Percentiles rank a stretch among this genome's conserved stretches.
phyloP scores from a whole-genome alignment of 176 grass and related monocot genomes.

The Ensete ventricosum region DNA sequence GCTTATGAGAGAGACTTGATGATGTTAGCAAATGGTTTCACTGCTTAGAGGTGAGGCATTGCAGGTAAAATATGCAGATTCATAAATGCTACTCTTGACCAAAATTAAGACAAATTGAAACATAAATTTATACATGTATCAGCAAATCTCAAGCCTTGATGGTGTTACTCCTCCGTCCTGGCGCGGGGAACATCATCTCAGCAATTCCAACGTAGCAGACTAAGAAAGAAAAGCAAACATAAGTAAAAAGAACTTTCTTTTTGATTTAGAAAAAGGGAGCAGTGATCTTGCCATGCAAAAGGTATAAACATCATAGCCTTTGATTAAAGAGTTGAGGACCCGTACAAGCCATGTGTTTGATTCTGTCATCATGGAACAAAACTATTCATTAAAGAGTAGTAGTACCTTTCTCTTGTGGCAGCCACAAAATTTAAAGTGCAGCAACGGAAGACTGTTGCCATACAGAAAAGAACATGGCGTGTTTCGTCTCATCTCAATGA shows the following conservation, averaged over 20 bases:
- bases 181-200: too few species aligned
- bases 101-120: not conserved
- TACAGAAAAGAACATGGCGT: not conserved
- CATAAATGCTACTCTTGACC: too few species aligned
- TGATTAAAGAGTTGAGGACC: not conserved
- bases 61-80: too few species aligned
- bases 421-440: not conserved
- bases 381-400: not conserved
- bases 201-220: too few species aligned
- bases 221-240: too few species aligned
- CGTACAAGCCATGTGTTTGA: not conserved
- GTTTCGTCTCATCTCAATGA: not conserved
- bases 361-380: not conserved
- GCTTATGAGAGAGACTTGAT: too few species aligned
- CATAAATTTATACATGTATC: not conserved
- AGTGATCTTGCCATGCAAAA: not conserved
- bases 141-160: not conserved
- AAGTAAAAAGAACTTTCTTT: not conserved
- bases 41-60: too few species aligned
- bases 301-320: not conserved
- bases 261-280: too few species aligned
- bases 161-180: not conserved
- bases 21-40: too few species aligned
- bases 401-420: not conserved
- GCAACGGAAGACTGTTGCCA: not conserved